Evolutionary conservation across 73 alveolate genomes (phyloP), one percentile per base, ranked within the genome.

Genomic region (Paramecium octaurelia): DNA sequence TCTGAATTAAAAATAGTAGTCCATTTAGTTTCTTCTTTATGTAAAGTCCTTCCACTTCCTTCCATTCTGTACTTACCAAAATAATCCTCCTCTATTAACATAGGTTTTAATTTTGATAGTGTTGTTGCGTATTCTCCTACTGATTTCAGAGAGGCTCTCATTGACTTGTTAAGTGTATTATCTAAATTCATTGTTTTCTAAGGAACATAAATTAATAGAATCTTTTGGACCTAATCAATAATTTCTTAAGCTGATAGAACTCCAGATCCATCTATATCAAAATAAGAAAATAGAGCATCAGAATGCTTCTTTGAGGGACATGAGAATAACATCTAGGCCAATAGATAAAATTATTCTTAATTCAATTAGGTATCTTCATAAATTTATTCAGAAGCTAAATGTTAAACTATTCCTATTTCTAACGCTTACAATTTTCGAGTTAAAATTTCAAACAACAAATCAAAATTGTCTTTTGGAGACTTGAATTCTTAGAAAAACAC

Each of bases 381-480:
- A 6, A 89, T 64, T 35, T 73, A 50, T 59, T 70, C 86, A 40
- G 75, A 71, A 1, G 94, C 76, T 16, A 89, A 64, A 73, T 58
- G 64, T 23, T 89, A 58, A 24, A 48, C 75, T 14, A 83, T 89
- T 8, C 85, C 50, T 29, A 89, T 68, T 27, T 54, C 59, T n/a
- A 89, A 50, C 23, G 94, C 86, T 71, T 71, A 40, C 10, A 89
- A 71, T 43, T 70, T 42, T 71, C 94, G 42, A 9, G 94, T 83
- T 11, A 89, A 44, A 18, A 89, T 64, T 12, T 43, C 69, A 60
- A 70, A 89, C 7, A 89, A 21, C 38, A 89, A 89, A 36, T 43
- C 88, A 27, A 27, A 70, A 27, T 58, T 58, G 16, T 23, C 88
- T 23, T 77, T 38, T 48, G 92, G 85, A 14, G 48, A 43, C 68